Evolutionary conservation across 371 early-diverging fungal species (phyloP), one percentile per base, ranked within the genome.

Genomic region (Syncephalastrum sp.): DNA sequence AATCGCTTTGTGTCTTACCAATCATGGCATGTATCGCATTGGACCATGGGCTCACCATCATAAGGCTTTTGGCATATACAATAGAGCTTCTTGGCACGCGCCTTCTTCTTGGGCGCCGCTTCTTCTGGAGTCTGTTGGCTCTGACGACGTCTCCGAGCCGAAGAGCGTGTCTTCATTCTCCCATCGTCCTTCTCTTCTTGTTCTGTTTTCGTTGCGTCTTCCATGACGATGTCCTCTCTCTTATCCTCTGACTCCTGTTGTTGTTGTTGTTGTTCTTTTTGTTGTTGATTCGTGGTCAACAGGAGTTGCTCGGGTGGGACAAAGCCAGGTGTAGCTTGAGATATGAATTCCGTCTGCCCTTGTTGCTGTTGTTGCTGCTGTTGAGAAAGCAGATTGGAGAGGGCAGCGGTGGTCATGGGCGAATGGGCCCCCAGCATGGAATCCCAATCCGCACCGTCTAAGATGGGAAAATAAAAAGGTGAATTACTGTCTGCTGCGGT

Each of bases 11-110:
- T 45, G 10, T 27, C 75, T 66, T 81, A 88, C 91, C 91, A 91
- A 61, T 91, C 86, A 49, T 78, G 66, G 64, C 91, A 91, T 21
- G 63, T 56, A 61, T 90, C 90, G 63, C 91, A 91, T 52, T 85
- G 84, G 47, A 91, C 87, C 91, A 91, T 91, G 5, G 88, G 87
- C 33, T 82, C 78, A 33, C 90, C 89, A 56, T 81, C 73, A 47
- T 90, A 90, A 3, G 83, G 82, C 46, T 81, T 71, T 42, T 85
- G 77, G 60, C 91, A 91, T 15, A 82, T 66, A 59, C 91, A 91
- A 61, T 90, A 91, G 1, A 90, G 70, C 21, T 79, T 84, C 57
- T 79, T 83, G n/a, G 70, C 66, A 24, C 74, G 64, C 15, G 50
- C 53, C 15, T 47, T 51, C 43, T 62, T 60, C 3, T 56, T 46